Evolutionary conservation across 2,329 filamentous ascomycete species (phyloP).

Genomic region (Polytolypa hystricis): DNA sequence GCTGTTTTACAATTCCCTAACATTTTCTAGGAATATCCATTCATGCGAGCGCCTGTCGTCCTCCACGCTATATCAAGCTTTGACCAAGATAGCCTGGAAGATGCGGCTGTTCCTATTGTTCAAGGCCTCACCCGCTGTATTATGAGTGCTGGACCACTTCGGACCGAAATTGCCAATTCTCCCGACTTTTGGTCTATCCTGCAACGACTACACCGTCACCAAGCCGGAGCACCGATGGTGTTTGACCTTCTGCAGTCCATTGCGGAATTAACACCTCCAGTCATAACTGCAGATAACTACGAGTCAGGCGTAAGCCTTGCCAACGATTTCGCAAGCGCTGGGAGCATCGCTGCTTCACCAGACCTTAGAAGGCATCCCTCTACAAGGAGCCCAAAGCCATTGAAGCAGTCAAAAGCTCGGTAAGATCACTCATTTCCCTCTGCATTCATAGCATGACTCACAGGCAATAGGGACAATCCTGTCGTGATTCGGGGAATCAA

Average conservation of each 20-base stretch:
- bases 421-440: slow-evolving; percentile 25
- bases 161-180: slow-evolving; percentile 88
- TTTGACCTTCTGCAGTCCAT: slow-evolving; percentile 80
- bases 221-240: slow-evolving; percentile 62
- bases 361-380: slow-evolving; percentile 57
- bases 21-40: slow-evolving; percentile 62
- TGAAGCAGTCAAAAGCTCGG: slow-evolving; percentile 45
- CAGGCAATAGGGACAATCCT: slow-evolving; percentile 49
- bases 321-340: slow-evolving; percentile 80
- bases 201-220: slow-evolving; percentile 57
- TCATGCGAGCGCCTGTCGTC: slow-evolving; percentile 81
- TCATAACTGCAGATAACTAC: slow-evolving; percentile 92
- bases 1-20: slow-evolving; percentile 13
- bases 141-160: slow-evolving; percentile 61
- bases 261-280: slow-evolving; percentile 59
- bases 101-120: slow-evolving; percentile 63
- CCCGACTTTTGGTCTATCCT: slow-evolving; percentile 96
- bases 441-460: slow-evolving; percentile 11
- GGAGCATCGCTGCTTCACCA: slow-evolving; percentile 56
- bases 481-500: slow-evolving; percentile 67
- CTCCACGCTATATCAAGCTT: slow-evolving; percentile 86
- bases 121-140: slow-evolving; percentile 73
- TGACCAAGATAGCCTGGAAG: slow-evolving; percentile 63
- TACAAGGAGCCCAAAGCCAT: slow-evolving; percentile 40
- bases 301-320: slow-evolving; percentile 74